Evolutionary conservation across 2,329 filamentous ascomycete species (phyloP).

Genomic region (Aspergillus costaricaensis): DNA sequence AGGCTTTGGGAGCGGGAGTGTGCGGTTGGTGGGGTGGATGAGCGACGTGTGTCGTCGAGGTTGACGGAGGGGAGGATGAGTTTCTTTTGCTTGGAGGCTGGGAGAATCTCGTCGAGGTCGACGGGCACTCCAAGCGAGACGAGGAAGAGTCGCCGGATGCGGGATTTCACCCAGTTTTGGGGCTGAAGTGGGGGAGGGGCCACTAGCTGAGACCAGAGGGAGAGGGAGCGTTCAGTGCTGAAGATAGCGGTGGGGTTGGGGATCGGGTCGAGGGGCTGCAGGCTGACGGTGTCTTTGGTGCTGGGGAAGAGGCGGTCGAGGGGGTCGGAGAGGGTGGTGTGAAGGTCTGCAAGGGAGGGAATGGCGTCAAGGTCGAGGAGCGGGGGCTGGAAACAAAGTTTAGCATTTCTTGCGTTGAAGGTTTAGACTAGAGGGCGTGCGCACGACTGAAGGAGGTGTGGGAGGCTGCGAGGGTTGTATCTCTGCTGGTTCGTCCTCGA

Average conservation of each 20-base stretch:
- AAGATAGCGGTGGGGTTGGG: constrained; percentile 62
- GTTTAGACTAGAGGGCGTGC: constrained; percentile 27
- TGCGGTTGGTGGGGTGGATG: constrained; percentile 59
- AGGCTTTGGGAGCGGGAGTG: constrained; percentile 42
- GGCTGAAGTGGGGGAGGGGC: constrained; percentile 92
- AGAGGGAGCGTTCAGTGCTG: constrained; percentile 80
- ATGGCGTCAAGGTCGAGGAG: constrained; percentile 58
- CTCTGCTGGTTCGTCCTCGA: constrained; percentile 26
- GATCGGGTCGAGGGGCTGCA: constrained; percentile 43
- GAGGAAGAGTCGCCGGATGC: constrained; percentile 90
- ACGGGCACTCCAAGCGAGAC: constrained; percentile 95
- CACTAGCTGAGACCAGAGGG: constrained; percentile 93
- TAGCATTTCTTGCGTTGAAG: background rate
- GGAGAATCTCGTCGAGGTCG: constrained; percentile 94
- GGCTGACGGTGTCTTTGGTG: constrained; percentile 38
- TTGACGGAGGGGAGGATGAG: constrained; percentile 82
- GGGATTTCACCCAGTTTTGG: constrained; percentile 95
- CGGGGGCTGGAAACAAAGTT: constrained; percentile 31
- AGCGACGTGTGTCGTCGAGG: constrained; percentile 43
- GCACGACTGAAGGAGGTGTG: constrained; percentile 47
- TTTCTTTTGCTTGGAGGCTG: constrained; percentile 97
- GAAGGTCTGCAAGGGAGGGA: constrained; percentile 47
- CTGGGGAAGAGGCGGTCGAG: constrained; percentile 49
- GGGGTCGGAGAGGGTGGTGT: constrained; percentile 39
- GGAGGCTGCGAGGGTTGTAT: constrained; percentile 30